phyloP scores from a whole-genome alignment of 2,329 filamentous ascomycete species.

The Verticillium klebahnii region DNA sequence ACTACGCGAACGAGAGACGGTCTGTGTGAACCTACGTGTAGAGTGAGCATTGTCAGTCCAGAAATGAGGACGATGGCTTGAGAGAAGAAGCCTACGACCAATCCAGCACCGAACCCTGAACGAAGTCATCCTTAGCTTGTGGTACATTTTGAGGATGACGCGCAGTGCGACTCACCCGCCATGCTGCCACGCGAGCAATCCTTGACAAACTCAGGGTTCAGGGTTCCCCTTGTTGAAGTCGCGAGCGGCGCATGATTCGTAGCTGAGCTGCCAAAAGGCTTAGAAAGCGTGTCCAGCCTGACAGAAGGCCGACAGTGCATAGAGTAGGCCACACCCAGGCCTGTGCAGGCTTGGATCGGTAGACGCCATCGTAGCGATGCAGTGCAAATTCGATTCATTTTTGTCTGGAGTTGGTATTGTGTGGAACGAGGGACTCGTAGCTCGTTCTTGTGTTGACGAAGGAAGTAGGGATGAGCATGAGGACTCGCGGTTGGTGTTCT shows the following conservation, averaged over 20 bases:
- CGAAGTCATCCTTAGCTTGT: neutral
- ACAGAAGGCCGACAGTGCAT: neutral
- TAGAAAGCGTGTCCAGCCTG: neutral
- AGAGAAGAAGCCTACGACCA: slow-evolving; percentile 67
- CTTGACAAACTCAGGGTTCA: slow-evolving; percentile 7
- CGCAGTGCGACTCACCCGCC: neutral
- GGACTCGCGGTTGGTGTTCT: no score
- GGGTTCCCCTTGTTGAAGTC: neutral
- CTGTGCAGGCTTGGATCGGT: slow-evolving; percentile 5
- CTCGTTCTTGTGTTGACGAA: no score
- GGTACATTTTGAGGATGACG: neutral
- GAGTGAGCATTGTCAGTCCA: slow-evolving; percentile 57
- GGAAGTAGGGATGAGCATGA: no score
- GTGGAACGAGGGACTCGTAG: no score
- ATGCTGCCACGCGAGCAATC: slow-evolving; percentile 10
- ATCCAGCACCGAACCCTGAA: slow-evolving; percentile 56
- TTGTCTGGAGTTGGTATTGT: slow-evolving; percentile 3
- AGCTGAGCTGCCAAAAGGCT: neutral
- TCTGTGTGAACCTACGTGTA: slow-evolving; percentile 50
- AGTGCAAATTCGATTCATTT: slow-evolving; percentile 2
- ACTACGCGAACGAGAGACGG: neutral
- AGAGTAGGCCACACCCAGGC: slow-evolving; percentile 5
- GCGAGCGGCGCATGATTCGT: neutral
- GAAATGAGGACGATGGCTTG: slow-evolving; percentile 64
- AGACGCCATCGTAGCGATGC: slow-evolving; percentile 1